Percentiles rank a stretch among this genome's conserved stretches.
These are phyloP conservation scores for Geotrichum cucujoidarum DNA, from an alignment of 1,139 yeast species.

Conservation along the genomic window DNA sequence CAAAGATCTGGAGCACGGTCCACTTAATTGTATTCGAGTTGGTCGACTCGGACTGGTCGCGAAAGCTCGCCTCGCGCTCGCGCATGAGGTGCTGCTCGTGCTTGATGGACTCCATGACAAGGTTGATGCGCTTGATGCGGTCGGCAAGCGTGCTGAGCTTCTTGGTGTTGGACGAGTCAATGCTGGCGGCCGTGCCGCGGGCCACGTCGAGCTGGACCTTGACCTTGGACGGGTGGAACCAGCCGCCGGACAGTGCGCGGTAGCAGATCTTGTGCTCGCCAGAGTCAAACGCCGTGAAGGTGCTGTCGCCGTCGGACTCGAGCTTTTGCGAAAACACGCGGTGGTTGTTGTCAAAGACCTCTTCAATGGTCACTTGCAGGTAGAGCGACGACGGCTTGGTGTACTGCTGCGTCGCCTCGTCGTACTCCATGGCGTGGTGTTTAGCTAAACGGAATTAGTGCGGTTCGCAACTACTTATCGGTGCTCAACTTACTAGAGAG, in stretches of 20 bases:
- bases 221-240: constrained; percentile 49
- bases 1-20: constrained; percentile 57
- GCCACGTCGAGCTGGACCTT: constrained; percentile 47
- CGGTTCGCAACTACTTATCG: not conserved
- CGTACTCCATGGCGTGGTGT: constrained; percentile 55
- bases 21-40: constrained; percentile 62
- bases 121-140: constrained; percentile 49
- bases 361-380: constrained; percentile 53
- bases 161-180: constrained; percentile 51
- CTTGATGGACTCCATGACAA: constrained; percentile 52
- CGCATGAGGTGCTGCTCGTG: constrained; percentile 64
- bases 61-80: constrained; percentile 62
- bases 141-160: constrained; percentile 48
- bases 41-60: constrained; percentile 63
- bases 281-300: constrained; percentile 61
- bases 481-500: constrained; percentile 46
- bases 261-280: constrained; percentile 74
- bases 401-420: constrained; percentile 43
- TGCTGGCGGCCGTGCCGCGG: constrained; percentile 48
- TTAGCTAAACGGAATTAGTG: constrained; percentile 28
- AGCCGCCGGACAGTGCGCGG: constrained; percentile 58
- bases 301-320: constrained; percentile 55
- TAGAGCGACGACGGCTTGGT: constrained; percentile 45
- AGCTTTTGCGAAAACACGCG: constrained; percentile 65
- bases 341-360: constrained; percentile 61